phyloP scores from a whole-genome alignment of 805 yeast species.

The Trichomonascus vanleenenianus region DNA sequence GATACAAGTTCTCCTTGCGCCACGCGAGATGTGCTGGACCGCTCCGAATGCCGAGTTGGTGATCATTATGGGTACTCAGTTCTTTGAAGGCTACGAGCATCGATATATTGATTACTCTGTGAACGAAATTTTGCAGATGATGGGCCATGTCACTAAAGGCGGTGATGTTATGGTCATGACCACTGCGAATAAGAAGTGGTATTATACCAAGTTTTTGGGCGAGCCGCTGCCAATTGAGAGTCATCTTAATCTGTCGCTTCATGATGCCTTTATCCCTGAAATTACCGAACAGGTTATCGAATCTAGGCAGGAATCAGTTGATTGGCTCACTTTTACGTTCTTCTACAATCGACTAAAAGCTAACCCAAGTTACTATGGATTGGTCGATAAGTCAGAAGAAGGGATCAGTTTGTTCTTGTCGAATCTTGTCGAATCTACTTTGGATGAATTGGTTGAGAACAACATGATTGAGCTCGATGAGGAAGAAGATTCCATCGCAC shows the following conservation, averaged over 20 bases:
- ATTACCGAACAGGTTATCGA: constrained; percentile 58
- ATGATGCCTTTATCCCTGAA: constrained; percentile 66
- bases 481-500: constrained; percentile 37
- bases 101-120: constrained; percentile 62
- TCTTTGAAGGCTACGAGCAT: constrained; percentile 66
- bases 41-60: constrained; percentile 49
- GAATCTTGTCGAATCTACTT: constrained; percentile 65
- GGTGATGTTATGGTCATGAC: constrained; percentile 45
- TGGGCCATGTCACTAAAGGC: constrained; percentile 19
- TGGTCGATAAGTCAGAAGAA: constrained; percentile 49
- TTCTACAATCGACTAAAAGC: constrained; percentile 72
- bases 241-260: constrained; percentile 46
- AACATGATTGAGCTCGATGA: constrained; percentile 54
- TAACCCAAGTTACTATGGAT: constrained; percentile 88
- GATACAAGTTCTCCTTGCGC: constrained; percentile 50
- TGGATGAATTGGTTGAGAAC: constrained; percentile 51
- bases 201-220: constrained; percentile 61
- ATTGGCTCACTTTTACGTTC: constrained; percentile 79
- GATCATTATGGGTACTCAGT: constrained; percentile 62
- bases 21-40: constrained; percentile 46
- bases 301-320: constrained; percentile 77
- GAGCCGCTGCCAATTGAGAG: constrained; percentile 85
- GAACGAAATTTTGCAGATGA: constrained; percentile 35
- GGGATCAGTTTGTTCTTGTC: constrained; percentile 80
- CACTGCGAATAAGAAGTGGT: constrained; percentile 43